Base-by-base conservation (phyloP, 1,284 basidiomycete genomes). In the Cutaneotrichosporon sp. region DNA sequence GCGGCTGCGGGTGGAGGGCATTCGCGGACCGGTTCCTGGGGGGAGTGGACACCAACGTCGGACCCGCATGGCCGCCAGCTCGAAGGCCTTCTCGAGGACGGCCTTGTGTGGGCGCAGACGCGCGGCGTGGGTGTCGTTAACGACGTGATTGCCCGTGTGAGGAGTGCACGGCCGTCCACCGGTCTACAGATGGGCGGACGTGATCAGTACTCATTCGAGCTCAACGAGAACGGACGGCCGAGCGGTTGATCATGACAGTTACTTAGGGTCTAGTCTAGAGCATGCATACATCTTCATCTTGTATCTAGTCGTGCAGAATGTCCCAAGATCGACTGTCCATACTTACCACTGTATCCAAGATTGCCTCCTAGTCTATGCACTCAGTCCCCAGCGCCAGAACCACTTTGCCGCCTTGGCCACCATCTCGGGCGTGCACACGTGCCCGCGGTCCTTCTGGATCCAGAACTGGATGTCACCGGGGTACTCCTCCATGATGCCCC, bases 381-480 rank as follows among this genome's bases (percentile, higher is more conserved):
- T 39, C 11, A 75, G 41, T 0, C 46, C 46, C 34, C 34, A 48
- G 34, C 35, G 46, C 25, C 66, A 74, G 8, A 76, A 54, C 64
- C 72, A 77, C 10, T 70, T 66, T 2, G 68, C 68, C 5, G 68
- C 55, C 24, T 60, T 58, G 32, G 56, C 46, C 27, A 75, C 63
- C 75, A 76, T 76, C 51, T 76, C 72, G 2, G 45, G 49, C 14
- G 72, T 71, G 19, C 47, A 49, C 35, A 54, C 48, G 32, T 54
- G 52, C 16, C 52, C 52, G 11, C 42, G 35, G 9, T 35, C 47
- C 22, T 32, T 19, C 52, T 54, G 52, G 34, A 54, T 34, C 42
- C 37, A 45, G 47, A 45, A 26, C 31, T 38, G 37, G 8, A 41
- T 39, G 32, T 49, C 48, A 39, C 48, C 48, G 12, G 39, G 48